A percentile compares a stretch with the other conserved stretches of the same genome.
Evolutionary conservation across 2,329 filamentous ascomycete genomes (phyloP).

Genomic region (Ceratocystis alfenasii): DNA sequence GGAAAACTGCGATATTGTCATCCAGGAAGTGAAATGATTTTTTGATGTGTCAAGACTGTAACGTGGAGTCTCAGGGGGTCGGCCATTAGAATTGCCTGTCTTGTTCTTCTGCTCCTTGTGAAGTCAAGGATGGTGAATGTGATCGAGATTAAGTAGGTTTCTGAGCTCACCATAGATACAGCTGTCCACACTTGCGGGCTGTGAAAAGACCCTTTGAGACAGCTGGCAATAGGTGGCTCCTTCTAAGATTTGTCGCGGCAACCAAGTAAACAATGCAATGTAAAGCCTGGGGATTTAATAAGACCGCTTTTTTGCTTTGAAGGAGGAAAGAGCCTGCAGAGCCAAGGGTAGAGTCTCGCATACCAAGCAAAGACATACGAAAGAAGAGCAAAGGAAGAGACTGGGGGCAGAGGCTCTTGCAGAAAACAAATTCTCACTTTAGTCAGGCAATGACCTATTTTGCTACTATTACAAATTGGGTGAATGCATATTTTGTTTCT

Average conservation of each 20-base stretch:
- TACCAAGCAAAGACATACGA: neutral
- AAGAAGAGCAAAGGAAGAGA: slow-evolving; percentile 2
- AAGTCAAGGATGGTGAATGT: neutral
- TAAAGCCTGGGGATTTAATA: neutral
- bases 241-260: slow-evolving; percentile 11
- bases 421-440: neutral
- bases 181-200: neutral
- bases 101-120: neutral
- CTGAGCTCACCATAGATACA: neutral
- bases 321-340: neutral
- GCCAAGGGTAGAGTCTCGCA: neutral
- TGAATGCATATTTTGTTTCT: neutral
- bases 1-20: neutral
- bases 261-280: slow-evolving; percentile 8
- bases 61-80: neutral
- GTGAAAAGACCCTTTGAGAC: neutral
- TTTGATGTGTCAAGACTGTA: neutral
- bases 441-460: neutral
- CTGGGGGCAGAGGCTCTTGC: neutral
- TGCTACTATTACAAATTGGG: neutral
- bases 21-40: neutral
- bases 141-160: neutral
- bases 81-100: neutral
- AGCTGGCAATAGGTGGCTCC: slow-evolving; percentile 5
- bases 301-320: neutral